Conservation (phyloP, 306 rosid species). For the Begonia fuchsioides region DNA sequence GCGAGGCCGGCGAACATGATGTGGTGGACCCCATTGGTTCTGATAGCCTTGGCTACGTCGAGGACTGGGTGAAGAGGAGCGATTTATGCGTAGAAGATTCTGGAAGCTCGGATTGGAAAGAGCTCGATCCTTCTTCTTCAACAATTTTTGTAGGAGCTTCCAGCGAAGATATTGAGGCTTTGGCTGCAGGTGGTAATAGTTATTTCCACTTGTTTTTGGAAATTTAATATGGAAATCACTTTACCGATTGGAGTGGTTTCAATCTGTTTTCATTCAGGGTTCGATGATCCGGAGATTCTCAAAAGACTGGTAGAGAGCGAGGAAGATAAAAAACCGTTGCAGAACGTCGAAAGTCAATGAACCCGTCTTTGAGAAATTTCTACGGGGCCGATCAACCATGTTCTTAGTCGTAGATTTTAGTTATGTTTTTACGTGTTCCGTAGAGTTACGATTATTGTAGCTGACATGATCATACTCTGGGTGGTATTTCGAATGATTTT, state of each 20-base stretch:
- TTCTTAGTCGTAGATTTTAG: too few species aligned
- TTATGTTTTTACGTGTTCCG: neutral
- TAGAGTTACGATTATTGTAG: neutral
- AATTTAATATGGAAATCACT: too few species aligned
- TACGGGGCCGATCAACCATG: neutral
- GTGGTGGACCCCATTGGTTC: slow-evolving; percentile 48
- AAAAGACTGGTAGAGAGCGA: slow-evolving; percentile 30
- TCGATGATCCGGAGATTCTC: slow-evolving; percentile 65
- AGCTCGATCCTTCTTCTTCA: slow-evolving; percentile 39
- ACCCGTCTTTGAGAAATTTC: neutral
- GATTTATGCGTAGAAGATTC: slow-evolving; percentile 39
- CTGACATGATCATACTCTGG: neutral
- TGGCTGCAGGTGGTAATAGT: slow-evolving; percentile 58
- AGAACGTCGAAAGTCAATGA: slow-evolving; percentile 25
- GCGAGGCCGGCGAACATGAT: slow-evolving; percentile 35
- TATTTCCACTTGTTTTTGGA: neutral
- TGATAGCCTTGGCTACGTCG: slow-evolving; percentile 27
- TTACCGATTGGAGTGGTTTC: slow-evolving; percentile 6
- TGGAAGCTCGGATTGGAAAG: slow-evolving; percentile 49
- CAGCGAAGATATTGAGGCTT: slow-evolving; percentile 52
- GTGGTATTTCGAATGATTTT: neutral
- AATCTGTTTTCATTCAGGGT: slow-evolving; percentile 45
- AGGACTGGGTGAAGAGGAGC: slow-evolving; percentile 57
- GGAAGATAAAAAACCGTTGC: slow-evolving; percentile 27
- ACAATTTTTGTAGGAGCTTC: slow-evolving; percentile 36